These are phyloP conservation scores for Kodamaea sp. DNA, from an alignment of 1,139 yeast species.

Conservation along the genomic window DNA sequence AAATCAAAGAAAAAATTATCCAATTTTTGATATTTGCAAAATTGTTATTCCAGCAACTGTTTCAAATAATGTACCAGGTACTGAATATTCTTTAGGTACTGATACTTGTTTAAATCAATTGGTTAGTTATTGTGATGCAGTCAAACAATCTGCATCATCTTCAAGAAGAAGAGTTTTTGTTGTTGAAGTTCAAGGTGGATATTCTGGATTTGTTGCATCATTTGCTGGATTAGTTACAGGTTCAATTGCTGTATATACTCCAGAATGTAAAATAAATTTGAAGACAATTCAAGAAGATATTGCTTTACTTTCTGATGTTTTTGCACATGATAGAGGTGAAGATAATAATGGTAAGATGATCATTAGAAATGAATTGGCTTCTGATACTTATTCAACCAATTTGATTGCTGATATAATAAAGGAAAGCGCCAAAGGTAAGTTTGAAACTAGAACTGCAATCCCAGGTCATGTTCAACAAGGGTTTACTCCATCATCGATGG, in stretches of 20 bases:
- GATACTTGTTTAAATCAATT: constrained; percentile 76
- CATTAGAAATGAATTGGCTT: constrained; percentile 82
- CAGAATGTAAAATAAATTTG: constrained; percentile 63
- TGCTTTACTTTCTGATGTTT: constrained; percentile 51
- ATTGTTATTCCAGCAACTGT: constrained; percentile 79
- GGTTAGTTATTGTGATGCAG: constrained; percentile 74
- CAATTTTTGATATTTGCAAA: constrained; percentile 75
- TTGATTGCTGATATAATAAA: constrained; percentile 78
- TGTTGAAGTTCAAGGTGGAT: constrained; percentile 85
- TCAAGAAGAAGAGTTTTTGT: constrained; percentile 75
- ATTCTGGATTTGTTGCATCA: constrained; percentile 75
- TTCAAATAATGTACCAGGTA: constrained; percentile 81
- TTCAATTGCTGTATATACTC: constrained; percentile 72
- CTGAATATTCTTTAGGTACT: constrained; percentile 74
- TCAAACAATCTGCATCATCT: constrained; percentile 76
- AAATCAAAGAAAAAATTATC: constrained; percentile 59
- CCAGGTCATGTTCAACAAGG: constrained; percentile 99
- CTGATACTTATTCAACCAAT: constrained; percentile 76
- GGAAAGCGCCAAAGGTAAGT: constrained; percentile 69
- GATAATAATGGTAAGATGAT: constrained; percentile 77
- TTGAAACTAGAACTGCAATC: constrained; percentile 91
- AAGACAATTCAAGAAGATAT: constrained; percentile 61
- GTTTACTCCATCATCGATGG: constrained; percentile 92
- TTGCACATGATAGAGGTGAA: constrained; percentile 56
- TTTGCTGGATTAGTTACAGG: constrained; percentile 68